Conservation (phyloP, 352 stramenopile genomes). For the Phytophthora quininea region DNA sequence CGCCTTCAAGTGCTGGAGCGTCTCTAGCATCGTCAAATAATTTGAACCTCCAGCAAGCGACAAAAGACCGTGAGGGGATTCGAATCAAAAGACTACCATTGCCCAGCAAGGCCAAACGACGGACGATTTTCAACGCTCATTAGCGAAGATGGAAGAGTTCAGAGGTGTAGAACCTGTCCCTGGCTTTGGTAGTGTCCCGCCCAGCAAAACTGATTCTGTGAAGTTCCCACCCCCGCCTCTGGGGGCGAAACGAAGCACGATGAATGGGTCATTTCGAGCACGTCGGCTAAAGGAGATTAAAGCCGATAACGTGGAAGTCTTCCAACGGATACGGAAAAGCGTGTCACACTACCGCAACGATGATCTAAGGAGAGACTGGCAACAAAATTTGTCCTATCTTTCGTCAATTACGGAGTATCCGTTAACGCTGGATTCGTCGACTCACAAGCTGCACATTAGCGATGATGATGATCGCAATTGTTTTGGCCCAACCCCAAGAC, state of each 20-base stretch:
- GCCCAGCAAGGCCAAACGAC: slow-evolving; percentile 8
- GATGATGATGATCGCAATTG: slow-evolving; percentile 13
- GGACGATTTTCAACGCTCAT: slow-evolving; percentile 34
- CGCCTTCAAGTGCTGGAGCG: slow-evolving; percentile 1
- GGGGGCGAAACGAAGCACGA: slow-evolving; percentile 32
- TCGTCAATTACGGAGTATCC: slow-evolving; percentile 76
- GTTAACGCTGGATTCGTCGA: slow-evolving; percentile 28
- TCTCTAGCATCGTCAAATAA: slow-evolving; percentile 6
- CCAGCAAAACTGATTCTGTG: slow-evolving; percentile 3
- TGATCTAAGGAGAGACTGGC: slow-evolving; percentile 60
- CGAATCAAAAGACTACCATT: background rate
- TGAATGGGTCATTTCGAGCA: slow-evolving; percentile 57
- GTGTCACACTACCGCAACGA: slow-evolving; percentile 68
- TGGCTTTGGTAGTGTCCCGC: slow-evolving; percentile 16
- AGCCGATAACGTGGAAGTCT: slow-evolving; percentile 55
- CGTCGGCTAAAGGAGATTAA: slow-evolving; percentile 71
- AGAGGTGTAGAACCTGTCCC: slow-evolving; percentile 35
- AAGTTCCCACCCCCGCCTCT: slow-evolving; percentile 13
- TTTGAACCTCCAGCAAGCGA: background rate
- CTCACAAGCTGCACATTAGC: slow-evolving; percentile 15
- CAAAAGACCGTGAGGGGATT: slow-evolving; percentile 1
- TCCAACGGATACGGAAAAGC: slow-evolving; percentile 68
- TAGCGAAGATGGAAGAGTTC: slow-evolving; percentile 63
- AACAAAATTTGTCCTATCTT: slow-evolving; percentile 75
- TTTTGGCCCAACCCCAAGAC: slow-evolving; percentile 26